These are phyloP conservation scores for Naganishia liquefaciens DNA, from an alignment of 1,284 basidiomycete genomes.

Conservation along the genomic window DNA sequence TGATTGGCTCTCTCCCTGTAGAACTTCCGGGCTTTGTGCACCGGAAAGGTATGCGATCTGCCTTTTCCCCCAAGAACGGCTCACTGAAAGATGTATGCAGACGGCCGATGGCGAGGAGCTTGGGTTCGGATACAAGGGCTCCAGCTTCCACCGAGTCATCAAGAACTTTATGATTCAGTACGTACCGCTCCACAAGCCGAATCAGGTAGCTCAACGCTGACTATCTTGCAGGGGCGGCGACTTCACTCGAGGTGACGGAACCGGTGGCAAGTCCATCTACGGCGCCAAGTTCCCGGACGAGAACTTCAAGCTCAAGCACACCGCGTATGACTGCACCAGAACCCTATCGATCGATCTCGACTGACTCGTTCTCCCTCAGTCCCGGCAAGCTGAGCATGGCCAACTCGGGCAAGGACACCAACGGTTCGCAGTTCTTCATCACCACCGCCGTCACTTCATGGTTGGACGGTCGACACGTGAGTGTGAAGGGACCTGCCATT, in stretches of 20 bases:
- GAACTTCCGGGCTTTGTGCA: conserved; percentile 68
- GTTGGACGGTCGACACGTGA: conserved; percentile 57
- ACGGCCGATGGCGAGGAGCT: conserved; percentile 75
- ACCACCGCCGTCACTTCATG: conserved; percentile 77
- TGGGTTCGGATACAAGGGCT: conserved; percentile 70
- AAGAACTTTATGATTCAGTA: conserved; percentile 62
- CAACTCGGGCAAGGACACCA: conserved; percentile 65
- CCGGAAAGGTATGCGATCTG: conserved; percentile 50
- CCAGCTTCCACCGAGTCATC: conserved; percentile 70
- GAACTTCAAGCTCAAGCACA: conserved; percentile 90
- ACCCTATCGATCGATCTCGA: not conserved
- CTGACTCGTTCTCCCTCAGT: not conserved
- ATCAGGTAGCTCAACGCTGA: not conserved
- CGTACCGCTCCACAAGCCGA: not conserved
- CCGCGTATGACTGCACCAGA: conserved; percentile 41
- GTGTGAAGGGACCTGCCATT: conserved; percentile 9
- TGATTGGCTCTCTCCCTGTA: not conserved
- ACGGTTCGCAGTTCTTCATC: conserved; percentile 60
- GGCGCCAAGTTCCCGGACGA: conserved; percentile 62
- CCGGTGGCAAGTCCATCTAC: conserved; percentile 59
- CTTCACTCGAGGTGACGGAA: conserved; percentile 67
- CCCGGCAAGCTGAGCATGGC: conserved; percentile 68
- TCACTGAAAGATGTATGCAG: not conserved
- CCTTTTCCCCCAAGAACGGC: not conserved
- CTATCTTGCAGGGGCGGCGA: conserved; percentile 62